Conservation (phyloP, 2,329 filamentous ascomycete genomes). For the Seiridium unicorne region DNA sequence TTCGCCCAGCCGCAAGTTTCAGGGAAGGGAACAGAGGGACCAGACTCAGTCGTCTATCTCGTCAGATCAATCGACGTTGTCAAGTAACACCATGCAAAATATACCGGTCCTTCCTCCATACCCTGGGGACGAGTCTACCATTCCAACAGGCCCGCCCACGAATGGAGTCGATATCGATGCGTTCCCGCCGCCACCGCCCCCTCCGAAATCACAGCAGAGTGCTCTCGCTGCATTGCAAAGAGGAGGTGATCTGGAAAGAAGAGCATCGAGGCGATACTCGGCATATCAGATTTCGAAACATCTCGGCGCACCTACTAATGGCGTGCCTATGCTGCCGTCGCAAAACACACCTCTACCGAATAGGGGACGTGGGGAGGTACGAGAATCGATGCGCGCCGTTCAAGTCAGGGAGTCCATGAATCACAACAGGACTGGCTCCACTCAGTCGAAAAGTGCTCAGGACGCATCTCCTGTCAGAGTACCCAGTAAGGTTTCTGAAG, state of each 20-base stretch:
- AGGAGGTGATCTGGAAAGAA: constrained; percentile 86
- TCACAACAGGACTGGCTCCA: constrained; percentile 48
- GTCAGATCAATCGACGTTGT: constrained; percentile 65
- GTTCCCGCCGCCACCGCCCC: constrained; percentile 75
- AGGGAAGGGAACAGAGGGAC: constrained; percentile 39
- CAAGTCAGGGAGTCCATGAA: constrained; percentile 51
- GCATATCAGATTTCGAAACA: constrained; percentile 97
- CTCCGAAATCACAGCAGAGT: constrained; percentile 81
- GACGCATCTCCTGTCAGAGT: constrained; percentile 64
- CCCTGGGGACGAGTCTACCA: constrained; percentile 56
- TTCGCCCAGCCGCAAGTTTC: constrained; percentile 50
- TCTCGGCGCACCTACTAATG: constrained; percentile 75
- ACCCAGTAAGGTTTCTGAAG: constrained; percentile 63
- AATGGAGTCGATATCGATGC: constrained; percentile 58
- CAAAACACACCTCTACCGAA: constrained; percentile 85
- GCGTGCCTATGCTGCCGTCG: constrained; percentile 81
- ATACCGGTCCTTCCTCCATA: constrained; percentile 75
- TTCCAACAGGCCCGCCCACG: constrained; percentile 41
- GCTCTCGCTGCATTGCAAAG: constrained; percentile 87
- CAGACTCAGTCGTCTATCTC: constrained; percentile 48
- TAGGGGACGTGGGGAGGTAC: constrained; percentile 71
- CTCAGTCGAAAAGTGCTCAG: constrained; percentile 36
- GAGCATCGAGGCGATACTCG: constrained; percentile 90
- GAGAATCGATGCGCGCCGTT: constrained; percentile 77
- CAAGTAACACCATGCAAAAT: constrained; percentile 74